Evolutionary conservation across 2,329 filamentous ascomycete species (phyloP), one percentile per base, ranked within the genome.

Genomic region (Xylariaceae sp.): DNA sequence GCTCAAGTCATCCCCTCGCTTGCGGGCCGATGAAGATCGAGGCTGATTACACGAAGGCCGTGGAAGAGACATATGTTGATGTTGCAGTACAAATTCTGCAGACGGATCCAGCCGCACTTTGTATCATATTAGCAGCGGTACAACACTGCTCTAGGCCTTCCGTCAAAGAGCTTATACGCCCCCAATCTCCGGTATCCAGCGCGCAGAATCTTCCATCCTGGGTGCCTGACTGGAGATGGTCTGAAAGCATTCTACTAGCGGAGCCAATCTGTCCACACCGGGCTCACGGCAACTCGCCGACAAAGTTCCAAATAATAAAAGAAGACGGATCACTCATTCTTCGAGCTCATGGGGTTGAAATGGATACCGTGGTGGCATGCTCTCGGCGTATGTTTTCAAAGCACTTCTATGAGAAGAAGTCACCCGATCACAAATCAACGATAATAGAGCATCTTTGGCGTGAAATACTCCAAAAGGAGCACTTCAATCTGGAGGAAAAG

Each of bases 191-290:
- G 17, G 2, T n/a, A n/a, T 5, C 4, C 11, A n/a, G 22, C 2
- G n/a, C 35, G 15, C 31, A 27, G 5, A 15, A 11, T 6, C 11
- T 45, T 14, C 43, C 43, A 15, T 45, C 43, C 10, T 45, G 43
- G 43, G 43, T 45, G 15, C 43, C 43, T 6, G 43, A 45, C 33
- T 45, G 43, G 43, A 38, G 43, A 15, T 9, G 2, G 7, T 45
- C 11, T 5, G 12, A 38, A 11, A 5, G 18, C 11, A 27, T 38
- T 27, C 22, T 45, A 14, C 18, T 45, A 6, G 18, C 43, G n/a
- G 43, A 45, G 32, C 43, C 43, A 2, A 39, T 30, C 4, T 39
- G 33, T 14, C 22, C 38, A 19, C 27, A 5, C 32, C 43, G 14
- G 38, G 11, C 15, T 38, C 19, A 17, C 18, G 27, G 42, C 9